These are phyloP conservation scores for Torulaspora quercuum DNA, from an alignment of 805 yeast species.

Conservation along the genomic window DNA sequence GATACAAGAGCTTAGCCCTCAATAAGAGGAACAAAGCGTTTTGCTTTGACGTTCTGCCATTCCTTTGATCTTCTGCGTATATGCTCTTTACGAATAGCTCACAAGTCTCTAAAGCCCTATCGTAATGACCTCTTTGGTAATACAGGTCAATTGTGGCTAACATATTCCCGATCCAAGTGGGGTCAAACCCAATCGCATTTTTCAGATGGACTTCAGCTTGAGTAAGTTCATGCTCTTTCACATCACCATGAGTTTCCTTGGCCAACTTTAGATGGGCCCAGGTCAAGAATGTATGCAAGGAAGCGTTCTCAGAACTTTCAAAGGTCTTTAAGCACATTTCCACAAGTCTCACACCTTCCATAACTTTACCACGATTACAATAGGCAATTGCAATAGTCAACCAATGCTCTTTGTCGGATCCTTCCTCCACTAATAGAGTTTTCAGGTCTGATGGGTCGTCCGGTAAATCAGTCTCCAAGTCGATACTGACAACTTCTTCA, in stretches of 20 bases:
- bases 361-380: conserved; percentile 53
- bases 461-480: conserved; percentile 75
- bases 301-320: conserved; percentile 40
- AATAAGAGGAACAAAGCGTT: conserved; percentile 78
- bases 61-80: conserved; percentile 33
- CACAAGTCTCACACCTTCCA: conserved; percentile 63
- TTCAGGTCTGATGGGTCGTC: conserved; percentile 85
- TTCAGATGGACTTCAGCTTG: conserved; percentile 46
- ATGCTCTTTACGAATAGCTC: conserved; percentile 53
- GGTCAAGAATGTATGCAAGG: conserved; percentile 58
- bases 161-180: conserved; percentile 47
- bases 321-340: conserved; percentile 51
- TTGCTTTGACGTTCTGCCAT: conserved; percentile 45
- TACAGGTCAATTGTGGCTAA: conserved; percentile 67
- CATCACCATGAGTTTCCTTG: conserved; percentile 30
- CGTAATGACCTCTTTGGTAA: conserved; percentile 57
- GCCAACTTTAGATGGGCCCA: conserved; percentile 66
- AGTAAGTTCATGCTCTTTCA: conserved; percentile 34
- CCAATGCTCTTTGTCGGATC: conserved; percentile 77
- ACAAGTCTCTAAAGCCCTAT: conserved; percentile 65
- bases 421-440: conserved; percentile 74
- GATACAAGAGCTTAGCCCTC: conserved; percentile 75
- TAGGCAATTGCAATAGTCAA: conserved; percentile 77
- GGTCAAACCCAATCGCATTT: conserved; percentile 47
- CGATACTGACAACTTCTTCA: conserved; percentile 83